Base-by-base conservation (phyloP, 2,329 filamentous ascomycete genomes). In the Harringtonia aguacate region DNA sequence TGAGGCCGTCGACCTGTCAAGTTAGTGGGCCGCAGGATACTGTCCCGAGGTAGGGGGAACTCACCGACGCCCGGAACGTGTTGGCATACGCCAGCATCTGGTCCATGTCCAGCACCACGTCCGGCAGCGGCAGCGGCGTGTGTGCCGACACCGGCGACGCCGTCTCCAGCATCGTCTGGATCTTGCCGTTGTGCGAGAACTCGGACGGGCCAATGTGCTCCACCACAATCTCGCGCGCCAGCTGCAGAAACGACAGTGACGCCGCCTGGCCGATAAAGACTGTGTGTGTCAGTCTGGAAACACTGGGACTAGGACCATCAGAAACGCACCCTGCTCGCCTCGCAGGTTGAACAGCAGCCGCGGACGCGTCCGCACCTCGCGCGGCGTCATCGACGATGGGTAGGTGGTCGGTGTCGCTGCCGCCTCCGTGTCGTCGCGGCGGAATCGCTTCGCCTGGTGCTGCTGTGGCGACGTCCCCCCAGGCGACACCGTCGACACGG, bases 101-200 rank as follows among this genome's bases (percentile, higher is more conserved):
- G 9, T 47, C 38, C 4, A 44, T 22, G 33, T 41, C 45, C 8
- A 47, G n/a, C 14, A n/a, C 8, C 15, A 30, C 20, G 6, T 31
- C 39, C 4, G 15, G 30, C 15, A 29, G 27, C 4, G 38, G 17
- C 24, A 30, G 8, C 9, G 33, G 31, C 37, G 31, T 24, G 15
- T 36, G 22, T 8, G 8, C 17, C 7, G 24, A 15, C 18, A 13
- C 9, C 3, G 43, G 45, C 4, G 39, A 36, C 7, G 41, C 34
- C 10, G 38, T 31, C 34, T 47, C 45, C 14, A 47, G 34, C 45
- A 47, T 47, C 14, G 38, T 70, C 27, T 41, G 41, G 13, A 41
- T 31, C 6, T 41, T 33, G 8, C 34, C 34, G 18, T 48, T 43
- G 36, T 48, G 43, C 9, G 46, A 48, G 22, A 50, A 50, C 6